These are phyloP conservation scores for Lycium barbarum DNA, from an alignment of 257 asterid genomes.

Conservation along the genomic window DNA sequence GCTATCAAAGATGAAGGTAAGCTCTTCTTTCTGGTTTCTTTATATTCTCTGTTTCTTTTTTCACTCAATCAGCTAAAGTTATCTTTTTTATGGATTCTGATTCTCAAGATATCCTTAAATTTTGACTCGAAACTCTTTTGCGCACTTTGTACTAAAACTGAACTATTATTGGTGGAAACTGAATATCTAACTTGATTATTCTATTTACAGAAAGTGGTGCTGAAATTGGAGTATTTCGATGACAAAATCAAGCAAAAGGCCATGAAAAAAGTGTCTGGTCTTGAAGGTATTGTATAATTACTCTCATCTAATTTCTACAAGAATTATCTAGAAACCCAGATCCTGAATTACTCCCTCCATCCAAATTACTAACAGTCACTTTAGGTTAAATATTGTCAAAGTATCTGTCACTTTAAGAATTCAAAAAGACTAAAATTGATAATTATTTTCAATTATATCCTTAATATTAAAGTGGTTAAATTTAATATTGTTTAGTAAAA, in stretches of 20 bases:
- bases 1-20: conserved; percentile 2
- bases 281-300: conserved; percentile 31
- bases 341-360: neutral
- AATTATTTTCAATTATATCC: too few relatives aligned
- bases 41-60: neutral
- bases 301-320: neutral
- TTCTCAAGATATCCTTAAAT: neutral
- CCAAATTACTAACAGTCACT: too few relatives aligned
- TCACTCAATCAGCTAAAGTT: neutral
- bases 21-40: neutral
- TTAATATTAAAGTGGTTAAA: too few relatives aligned
- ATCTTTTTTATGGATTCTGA: neutral
- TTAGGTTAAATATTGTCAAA: too few relatives aligned
- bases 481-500: too few relatives aligned
- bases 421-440: too few relatives aligned
- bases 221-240: conserved; percentile 40
- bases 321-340: neutral
- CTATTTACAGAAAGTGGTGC: conserved; percentile 40
- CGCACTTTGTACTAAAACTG: neutral
- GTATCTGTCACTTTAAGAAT: too few relatives aligned
- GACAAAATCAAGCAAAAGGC: conserved; percentile 42
- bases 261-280: conserved; percentile 41
- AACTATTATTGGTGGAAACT: neutral
- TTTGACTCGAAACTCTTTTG: neutral
- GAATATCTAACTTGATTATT: neutral